These are phyloP conservation scores for Agrostemma githago DNA, from an alignment of 148 eudicot genomes.

Conservation along the genomic window DNA sequence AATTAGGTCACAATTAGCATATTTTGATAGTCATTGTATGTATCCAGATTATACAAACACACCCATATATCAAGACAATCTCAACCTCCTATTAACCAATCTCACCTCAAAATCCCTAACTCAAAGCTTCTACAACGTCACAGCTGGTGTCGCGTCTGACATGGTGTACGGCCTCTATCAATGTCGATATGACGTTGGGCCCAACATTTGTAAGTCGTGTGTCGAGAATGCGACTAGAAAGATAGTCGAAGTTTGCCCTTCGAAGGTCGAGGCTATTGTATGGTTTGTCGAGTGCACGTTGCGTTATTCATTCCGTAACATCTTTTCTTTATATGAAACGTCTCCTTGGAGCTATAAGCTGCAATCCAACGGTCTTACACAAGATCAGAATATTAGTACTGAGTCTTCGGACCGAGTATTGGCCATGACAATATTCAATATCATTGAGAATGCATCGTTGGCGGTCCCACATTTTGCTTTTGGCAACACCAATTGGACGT, in stretches of 20 bases:
- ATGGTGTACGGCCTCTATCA: conserved; percentile 10
- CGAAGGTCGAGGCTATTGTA: background rate
- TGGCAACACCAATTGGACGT: background rate
- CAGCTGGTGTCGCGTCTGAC: background rate
- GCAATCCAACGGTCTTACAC: too few relatives aligned
- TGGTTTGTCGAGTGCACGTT: conserved; percentile 15
- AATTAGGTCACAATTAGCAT: background rate
- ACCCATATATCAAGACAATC: background rate
- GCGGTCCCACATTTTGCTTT: background rate
- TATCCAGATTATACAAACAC: background rate
- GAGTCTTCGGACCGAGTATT: background rate
- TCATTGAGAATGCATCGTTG: background rate
- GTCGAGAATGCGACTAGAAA: background rate
- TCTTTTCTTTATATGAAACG: background rate
- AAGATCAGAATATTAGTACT: background rate
- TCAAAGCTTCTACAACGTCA: background rate
- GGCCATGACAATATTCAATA: background rate
- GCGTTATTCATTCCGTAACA: background rate
- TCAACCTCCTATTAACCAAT: background rate
- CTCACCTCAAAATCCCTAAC: background rate
- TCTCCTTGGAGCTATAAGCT: background rate
- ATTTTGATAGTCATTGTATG: background rate
- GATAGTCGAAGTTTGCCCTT: background rate
- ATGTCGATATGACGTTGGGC: background rate
- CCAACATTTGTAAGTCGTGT: background rate